Percentiles rank a stretch among this genome's conserved stretches.
phyloP scores from a whole-genome alignment of 192 early-diverging fungal species.

The Podila epicladia region DNA sequence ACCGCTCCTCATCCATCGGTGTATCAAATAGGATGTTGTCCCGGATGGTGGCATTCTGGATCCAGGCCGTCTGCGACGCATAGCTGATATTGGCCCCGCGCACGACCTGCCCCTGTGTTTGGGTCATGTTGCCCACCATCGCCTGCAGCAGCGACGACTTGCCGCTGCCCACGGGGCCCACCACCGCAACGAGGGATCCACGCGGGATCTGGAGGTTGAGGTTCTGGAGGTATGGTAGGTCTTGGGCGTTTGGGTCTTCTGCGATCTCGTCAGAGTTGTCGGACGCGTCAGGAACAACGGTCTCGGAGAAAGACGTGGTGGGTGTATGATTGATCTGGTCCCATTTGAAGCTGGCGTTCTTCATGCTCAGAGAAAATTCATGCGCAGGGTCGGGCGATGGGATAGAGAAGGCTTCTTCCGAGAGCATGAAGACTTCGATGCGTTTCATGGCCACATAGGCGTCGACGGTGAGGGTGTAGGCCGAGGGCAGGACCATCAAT shows the following conservation, averaged over 20 bases:
- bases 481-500: conserved; percentile 31
- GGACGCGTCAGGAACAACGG: not conserved
- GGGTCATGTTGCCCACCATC: conserved; percentile 60
- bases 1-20: conserved; percentile 57
- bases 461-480: conserved; percentile 35
- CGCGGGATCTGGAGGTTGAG: conserved; percentile 42
- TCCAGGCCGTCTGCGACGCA: conserved; percentile 75
- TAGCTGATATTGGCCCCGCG: conserved; percentile 58
- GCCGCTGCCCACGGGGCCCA: conserved; percentile 66
- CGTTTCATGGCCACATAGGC: conserved; percentile 48
- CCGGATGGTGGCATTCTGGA: conserved; percentile 67
- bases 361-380: conserved; percentile 55
- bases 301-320: not conserved
- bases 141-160: conserved; percentile 68
- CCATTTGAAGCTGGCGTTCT: conserved; percentile 43
- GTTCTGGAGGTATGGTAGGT: conserved; percentile 9
- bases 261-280: not conserved
- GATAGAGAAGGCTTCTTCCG: conserved; percentile 26
- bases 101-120: conserved; percentile 8
- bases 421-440: conserved; percentile 35
- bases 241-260: not conserved
- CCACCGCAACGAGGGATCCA: conserved; percentile 50
- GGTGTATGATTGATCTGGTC: not conserved
- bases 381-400: conserved; percentile 26
- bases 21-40: conserved; percentile 81